Base-by-base conservation (phyloP, 2,329 filamentous ascomycete species). In the Colletotrichum musicola region DNA sequence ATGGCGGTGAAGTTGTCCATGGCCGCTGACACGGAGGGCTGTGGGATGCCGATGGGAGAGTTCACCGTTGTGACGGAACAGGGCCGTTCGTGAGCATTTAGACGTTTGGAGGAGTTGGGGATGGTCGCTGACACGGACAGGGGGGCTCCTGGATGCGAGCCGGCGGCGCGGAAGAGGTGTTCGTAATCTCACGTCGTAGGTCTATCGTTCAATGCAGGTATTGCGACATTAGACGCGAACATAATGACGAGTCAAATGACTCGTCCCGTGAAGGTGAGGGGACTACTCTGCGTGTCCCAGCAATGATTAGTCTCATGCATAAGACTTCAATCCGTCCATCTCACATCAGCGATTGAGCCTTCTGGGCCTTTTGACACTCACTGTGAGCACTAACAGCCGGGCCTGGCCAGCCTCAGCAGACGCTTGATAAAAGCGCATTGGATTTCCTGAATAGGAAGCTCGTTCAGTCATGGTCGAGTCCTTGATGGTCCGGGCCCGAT, bases 1-100 rank as follows among this genome's bases (percentile, higher is more conserved):
- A 64, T 54, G 35, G 55, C 12, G 6, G 60, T 64, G 54, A 64
- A 58, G 22, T 68, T 68, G 16, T 64, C 47, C 61, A 64, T 64
- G 40, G 12, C 40, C 4, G 27, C 18, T 38, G 42, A 6, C 7
- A 20, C 6, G 9, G 13, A 25, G 47, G 22, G 4, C 22, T 25
- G 47, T 51, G 47, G 18, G 44, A 47, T 18, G n/a, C 1, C 7
- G 16, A 10, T 10, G 44, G 16, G 16, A 47, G 44, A 47, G 44
- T 47, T 18, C 2, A 42, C 40, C 40, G 40, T 6, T 6, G 40
- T 7, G 38, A 12, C 38, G 38, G 13, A 40, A 12, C 2, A 14
- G 6, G 40, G 40, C 13, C 12, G 40, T 14, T 42, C 30, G 10
- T 10, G 35, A 25, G 22, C 35, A 56, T 56, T 56, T 56, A 42